Percentiles rank a stretch among this genome's conserved stretches.
Conservation (phyloP, 2,329 filamentous ascomycete genomes). For the Bertia moriformis region DNA sequence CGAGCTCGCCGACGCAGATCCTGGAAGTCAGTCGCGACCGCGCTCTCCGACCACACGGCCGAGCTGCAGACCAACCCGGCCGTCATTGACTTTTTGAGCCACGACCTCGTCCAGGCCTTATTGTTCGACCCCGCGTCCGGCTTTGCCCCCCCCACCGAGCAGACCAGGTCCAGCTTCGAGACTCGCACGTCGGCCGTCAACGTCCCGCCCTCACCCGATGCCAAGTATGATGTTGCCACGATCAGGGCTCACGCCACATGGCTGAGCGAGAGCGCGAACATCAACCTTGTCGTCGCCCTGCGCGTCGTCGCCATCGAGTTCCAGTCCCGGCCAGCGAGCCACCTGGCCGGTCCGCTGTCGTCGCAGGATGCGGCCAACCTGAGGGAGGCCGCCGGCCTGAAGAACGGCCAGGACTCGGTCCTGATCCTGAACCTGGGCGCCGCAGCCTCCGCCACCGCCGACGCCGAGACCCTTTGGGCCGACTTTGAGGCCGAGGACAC, state of each 20-base stretch:
- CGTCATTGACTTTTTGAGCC: slow-evolving; percentile 56
- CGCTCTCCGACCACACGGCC: slow-evolving; percentile 39
- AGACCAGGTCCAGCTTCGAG: slow-evolving; percentile 61
- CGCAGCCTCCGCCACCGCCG: slow-evolving; percentile 24
- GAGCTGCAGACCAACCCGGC: slow-evolving; percentile 34
- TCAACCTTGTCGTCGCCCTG: slow-evolving; percentile 72
- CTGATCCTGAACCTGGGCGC: slow-evolving; percentile 37
- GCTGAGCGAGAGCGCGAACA: slow-evolving; percentile 63
- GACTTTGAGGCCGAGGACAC: slow-evolving; percentile 48
- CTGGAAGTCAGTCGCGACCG: slow-evolving; percentile 44
- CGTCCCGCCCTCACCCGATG: slow-evolving; percentile 52
- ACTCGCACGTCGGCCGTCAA: slow-evolving; percentile 79
- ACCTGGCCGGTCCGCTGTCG: slow-evolving; percentile 59
- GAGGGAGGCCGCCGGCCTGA: slow-evolving; percentile 56
- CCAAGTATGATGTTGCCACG: slow-evolving; percentile 58
- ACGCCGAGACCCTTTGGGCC: slow-evolving; percentile 37
- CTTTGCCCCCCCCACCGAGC: slow-evolving; percentile 46
- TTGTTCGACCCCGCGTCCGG: slow-evolving; percentile 55
- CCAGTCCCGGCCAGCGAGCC: slow-evolving; percentile 62
- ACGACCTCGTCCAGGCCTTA: slow-evolving; percentile 52
- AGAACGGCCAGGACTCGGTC: slow-evolving; percentile 40
- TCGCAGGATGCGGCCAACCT: slow-evolving; percentile 66
- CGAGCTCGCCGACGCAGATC: too few relatives aligned
- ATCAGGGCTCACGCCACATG: slow-evolving; percentile 77
- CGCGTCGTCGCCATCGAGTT: slow-evolving; percentile 70